Evolutionary conservation across 2,329 filamentous ascomycete species (phyloP).

Genomic region (Tolypocladium inflatum): DNA sequence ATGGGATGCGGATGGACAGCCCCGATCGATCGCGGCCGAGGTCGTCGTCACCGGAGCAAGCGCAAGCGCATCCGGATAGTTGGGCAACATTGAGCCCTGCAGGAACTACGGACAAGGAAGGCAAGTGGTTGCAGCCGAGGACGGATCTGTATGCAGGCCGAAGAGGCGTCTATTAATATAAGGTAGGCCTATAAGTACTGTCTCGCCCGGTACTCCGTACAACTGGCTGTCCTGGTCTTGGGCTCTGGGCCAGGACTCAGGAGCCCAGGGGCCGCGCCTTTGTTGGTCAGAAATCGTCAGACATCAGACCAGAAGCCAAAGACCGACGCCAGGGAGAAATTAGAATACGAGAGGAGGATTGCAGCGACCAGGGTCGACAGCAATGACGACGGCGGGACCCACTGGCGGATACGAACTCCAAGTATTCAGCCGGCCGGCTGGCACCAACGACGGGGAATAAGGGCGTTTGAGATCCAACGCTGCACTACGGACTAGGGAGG

Average conservation of each 20-base stretch:
- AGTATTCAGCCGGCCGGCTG: neutral
- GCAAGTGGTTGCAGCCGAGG: neutral
- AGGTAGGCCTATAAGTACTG: too few species aligned
- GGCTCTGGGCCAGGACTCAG: too few species aligned
- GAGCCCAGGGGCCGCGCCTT: neutral
- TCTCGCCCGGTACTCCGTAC: too few species aligned
- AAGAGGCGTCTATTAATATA: neutral
- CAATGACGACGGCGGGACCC: neutral
- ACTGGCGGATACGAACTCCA: neutral
- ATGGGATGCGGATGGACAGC: neutral
- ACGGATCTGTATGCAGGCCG: neutral
- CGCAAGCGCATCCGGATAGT: neutral
- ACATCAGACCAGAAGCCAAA: neutral
- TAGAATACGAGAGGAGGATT: neutral
- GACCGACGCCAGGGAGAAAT: neutral
- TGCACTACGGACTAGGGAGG: neutral
- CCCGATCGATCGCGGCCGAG: neutral
- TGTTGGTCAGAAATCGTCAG: neutral
- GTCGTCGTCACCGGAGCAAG: neutral
- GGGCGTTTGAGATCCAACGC: neutral
- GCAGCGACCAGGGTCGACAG: neutral
- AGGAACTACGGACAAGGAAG: neutral
- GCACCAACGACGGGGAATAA: neutral
- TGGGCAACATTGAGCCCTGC: neutral
- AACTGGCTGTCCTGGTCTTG: too few species aligned